Evolutionary conservation across 129 eudicot species (phyloP).

Genomic region (Helianthus tuberosus): DNA sequence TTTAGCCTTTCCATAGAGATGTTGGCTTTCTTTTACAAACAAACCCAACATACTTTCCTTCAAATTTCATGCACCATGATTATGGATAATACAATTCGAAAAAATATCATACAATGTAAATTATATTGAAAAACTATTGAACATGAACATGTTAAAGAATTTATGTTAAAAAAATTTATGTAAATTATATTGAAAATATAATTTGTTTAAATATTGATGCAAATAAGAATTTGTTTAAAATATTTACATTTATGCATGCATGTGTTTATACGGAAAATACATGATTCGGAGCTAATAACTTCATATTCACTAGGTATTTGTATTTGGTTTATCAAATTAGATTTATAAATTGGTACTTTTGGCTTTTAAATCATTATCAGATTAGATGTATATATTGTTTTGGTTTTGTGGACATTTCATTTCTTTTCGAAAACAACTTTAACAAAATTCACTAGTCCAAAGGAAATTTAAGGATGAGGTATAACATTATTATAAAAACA

Average conservation of each 20-base stretch:
- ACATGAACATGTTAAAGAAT: neutral
- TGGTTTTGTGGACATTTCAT: too few relatives aligned
- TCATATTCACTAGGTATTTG: too few relatives aligned
- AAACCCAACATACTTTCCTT: slow-evolving; percentile 36
- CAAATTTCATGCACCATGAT: slow-evolving; percentile 18
- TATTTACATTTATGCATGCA: too few relatives aligned
- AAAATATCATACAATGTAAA: neutral
- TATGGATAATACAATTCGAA: neutral
- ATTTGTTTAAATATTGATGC: neutral
- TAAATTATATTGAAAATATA: neutral
- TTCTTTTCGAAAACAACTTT: too few relatives aligned
- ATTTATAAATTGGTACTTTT: too few relatives aligned
- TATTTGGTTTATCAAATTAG: too few relatives aligned
- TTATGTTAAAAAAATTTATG: too few relatives aligned
- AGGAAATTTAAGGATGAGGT: neutral
- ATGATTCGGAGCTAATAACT: too few relatives aligned
- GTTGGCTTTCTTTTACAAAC: slow-evolving; percentile 35
- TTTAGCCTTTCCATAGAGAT: slow-evolving; percentile 33
- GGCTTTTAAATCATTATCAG: too few relatives aligned
- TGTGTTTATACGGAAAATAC: too few relatives aligned
- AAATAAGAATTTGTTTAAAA: neutral
- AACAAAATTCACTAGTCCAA: neutral
- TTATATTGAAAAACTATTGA: neutral
- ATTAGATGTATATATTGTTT: too few relatives aligned
- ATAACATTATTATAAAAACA: too few relatives aligned